Evolutionary conservation across 805 yeast species (phyloP).

Genomic region (Candida schatavii): DNA sequence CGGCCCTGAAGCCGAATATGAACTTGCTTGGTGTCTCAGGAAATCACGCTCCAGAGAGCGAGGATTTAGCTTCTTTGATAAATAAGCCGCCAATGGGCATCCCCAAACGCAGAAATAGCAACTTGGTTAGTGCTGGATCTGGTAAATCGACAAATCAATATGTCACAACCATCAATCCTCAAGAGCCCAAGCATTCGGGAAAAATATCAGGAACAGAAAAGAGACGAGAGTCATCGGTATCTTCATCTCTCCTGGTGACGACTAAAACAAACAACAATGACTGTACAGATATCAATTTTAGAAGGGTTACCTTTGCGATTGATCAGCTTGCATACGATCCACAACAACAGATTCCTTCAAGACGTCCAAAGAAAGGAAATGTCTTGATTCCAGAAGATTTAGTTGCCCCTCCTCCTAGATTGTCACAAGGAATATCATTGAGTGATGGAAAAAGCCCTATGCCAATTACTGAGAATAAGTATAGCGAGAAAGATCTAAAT

Average conservation of each 20-base stretch:
- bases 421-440: conserved; percentile 66
- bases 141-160: neutral
- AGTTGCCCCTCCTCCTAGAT: conserved; percentile 56
- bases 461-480: conserved; percentile 21
- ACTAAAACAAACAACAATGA: conserved; percentile 16
- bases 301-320: conserved; percentile 74
- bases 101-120: conserved; percentile 12
- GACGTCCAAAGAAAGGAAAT: conserved; percentile 53
- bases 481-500: conserved; percentile 47
- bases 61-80: conserved; percentile 21
- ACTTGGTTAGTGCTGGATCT: neutral
- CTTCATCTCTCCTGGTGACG: neutral
- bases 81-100: conserved; percentile 27
- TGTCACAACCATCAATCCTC: neutral
- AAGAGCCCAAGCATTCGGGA: neutral
- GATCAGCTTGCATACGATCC: conserved; percentile 76
- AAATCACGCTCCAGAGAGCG: conserved; percentile 6
- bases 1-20: neutral
- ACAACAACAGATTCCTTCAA: conserved; percentile 60
- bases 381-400: conserved; percentile 63
- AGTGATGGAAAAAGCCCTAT: conserved; percentile 27
- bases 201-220: neutral
- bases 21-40: conserved; percentile 7
- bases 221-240: neutral
- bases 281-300: conserved; percentile 24